Base-by-base conservation (phyloP, 495 filamentous ascomycete species). In the Lophiotrema nucula region DNA sequence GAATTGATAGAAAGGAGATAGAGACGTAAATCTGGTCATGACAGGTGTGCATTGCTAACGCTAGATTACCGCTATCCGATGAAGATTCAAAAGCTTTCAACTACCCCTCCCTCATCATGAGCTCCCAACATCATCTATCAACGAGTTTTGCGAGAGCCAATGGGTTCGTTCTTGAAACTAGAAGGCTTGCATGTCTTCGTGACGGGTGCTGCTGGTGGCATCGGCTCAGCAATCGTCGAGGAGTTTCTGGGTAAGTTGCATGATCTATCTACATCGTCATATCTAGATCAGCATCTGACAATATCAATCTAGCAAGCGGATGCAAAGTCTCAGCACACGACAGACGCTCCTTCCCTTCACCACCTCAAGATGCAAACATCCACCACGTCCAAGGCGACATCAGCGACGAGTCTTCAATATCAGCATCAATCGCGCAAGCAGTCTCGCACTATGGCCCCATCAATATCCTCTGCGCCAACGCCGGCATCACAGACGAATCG, bases 141-240 rank as follows among this genome's bases (percentile, higher is more conserved):
- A n/a, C n/a, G n/a, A n/a, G n/a, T n/a, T n/a, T n/a, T n/a, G n/a
- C n/a, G n/a, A n/a, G n/a, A n/a, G n/a, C n/a, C n/a, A n/a, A n/a
- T n/a, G n/a, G n/a, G n/a, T n/a, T 77, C 78, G 10, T 81, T 79
- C 53, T 67, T 83, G 21, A 73, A 69, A 2, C 61, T 83, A 6
- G 76, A 81, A 65, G 78, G 74, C 16, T 69, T 72, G 13, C 79
- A 83, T 70, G 78, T 77, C n/a, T 79, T 84, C 48, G 71, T 84
- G n/a, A 81, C 78, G 12, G 80, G 79, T 21, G 79, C 79, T 22
- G 76, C 76, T n/a, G 74, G 78, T 41, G 74, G 75, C 15, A 80
- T 82, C 69, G 81, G 80, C 1, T 62, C 58, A 59, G 74, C 56
- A 60, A 76, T 76, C 1, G 75, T 81, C 8, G 67, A 67, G 45